Evolutionary conservation across 2,329 filamentous ascomycete species (phyloP).

Genomic region (Penicillium italicum): DNA sequence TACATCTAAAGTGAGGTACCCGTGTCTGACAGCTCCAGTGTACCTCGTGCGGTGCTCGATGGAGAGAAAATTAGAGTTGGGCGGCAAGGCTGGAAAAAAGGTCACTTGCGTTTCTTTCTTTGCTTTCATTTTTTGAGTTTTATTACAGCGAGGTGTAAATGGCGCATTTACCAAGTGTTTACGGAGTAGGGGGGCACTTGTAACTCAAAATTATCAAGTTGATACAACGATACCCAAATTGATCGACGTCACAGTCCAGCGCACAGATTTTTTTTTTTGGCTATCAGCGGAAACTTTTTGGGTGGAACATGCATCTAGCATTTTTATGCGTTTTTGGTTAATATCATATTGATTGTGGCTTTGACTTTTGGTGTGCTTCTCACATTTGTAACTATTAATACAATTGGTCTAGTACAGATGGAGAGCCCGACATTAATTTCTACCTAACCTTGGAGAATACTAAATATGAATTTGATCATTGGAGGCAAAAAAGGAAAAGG

Average conservation of each 20-base stretch:
- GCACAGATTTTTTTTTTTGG: slow-evolving; percentile 2
- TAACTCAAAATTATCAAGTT: background rate
- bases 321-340: background rate
- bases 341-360: background rate
- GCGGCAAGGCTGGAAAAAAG: background rate
- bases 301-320: background rate
- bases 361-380: background rate
- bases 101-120: background rate
- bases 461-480: background rate
- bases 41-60: slow-evolving; percentile 44
- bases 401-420: background rate
- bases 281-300: background rate
- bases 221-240: slow-evolving; percentile 11
- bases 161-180: background rate
- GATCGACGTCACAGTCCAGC: slow-evolving; percentile 9
- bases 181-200: background rate
- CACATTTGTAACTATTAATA: background rate
- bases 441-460: background rate
- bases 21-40: slow-evolving; percentile 38
- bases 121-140: slow-evolving; percentile 4
- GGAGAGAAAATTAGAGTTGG: slow-evolving; percentile 46
- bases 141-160: slow-evolving; percentile 9
- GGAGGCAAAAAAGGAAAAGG: background rate
- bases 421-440: slow-evolving; percentile 2
- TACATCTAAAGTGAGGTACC: slow-evolving; percentile 12